These are phyloP conservation scores for Aspergillus campestris DNA, from an alignment of 495 filamentous ascomycete genomes.

Conservation along the genomic window DNA sequence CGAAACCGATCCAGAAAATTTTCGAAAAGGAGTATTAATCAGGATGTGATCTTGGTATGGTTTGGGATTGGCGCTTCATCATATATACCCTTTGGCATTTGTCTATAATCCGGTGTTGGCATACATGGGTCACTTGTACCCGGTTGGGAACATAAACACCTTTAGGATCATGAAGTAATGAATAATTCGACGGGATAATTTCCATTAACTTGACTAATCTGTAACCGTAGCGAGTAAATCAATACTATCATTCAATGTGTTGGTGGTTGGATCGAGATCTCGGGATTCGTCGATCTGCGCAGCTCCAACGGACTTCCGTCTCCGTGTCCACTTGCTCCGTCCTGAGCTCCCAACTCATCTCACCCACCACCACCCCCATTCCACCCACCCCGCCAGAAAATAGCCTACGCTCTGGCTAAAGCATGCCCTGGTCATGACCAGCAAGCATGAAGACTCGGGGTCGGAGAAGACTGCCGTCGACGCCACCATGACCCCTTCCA, in stretches of 20 bases:
- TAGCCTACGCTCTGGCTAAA: slow-evolving; percentile 11
- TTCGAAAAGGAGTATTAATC: slow-evolving; percentile 64
- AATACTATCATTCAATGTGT: background rate
- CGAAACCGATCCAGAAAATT: slow-evolving; percentile 75
- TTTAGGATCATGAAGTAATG: background rate
- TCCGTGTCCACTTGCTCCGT: slow-evolving; percentile 5
- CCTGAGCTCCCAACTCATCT: background rate
- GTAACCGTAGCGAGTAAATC: background rate
- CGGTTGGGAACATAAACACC: too few species aligned
- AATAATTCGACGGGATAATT: background rate
- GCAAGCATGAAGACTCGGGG: slow-evolving; percentile 29
- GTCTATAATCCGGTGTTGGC: too few species aligned
- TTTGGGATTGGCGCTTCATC: background rate
- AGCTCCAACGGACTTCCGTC: too few species aligned
- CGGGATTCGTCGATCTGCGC: too few species aligned
- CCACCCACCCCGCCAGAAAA: background rate
- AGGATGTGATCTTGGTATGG: slow-evolving; percentile 4
- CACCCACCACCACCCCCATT: background rate
- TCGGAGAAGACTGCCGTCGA: slow-evolving; percentile 19
- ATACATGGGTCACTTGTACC: background rate
- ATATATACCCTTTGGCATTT: background rate
- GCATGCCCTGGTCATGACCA: slow-evolving; percentile 35
- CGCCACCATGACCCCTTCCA: slow-evolving; percentile 13
- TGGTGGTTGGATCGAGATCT: too few species aligned
- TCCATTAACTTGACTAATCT: background rate